A percentile compares a stretch with the other conserved stretches of the same genome.
Conservation (phyloP, 768 basidiomycete genomes). For the Mycena maculata region DNA sequence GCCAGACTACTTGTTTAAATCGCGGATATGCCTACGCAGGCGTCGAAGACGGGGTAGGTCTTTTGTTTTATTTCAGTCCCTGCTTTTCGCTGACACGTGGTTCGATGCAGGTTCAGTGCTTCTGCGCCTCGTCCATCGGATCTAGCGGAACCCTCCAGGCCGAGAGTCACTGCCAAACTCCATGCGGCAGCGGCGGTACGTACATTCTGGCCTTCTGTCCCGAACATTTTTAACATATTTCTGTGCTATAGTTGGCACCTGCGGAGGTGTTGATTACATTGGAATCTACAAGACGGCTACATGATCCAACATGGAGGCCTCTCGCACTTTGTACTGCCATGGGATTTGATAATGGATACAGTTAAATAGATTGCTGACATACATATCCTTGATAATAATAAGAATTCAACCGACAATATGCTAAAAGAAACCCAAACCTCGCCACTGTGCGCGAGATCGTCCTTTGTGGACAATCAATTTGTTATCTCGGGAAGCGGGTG, state of each 20-base stretch:
- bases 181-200: constrained; percentile 3
- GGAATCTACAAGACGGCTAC: neutral
- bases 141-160: neutral
- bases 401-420: too few relatives aligned
- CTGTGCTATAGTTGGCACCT: neutral
- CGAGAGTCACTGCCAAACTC: neutral
- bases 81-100: neutral
- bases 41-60: constrained; percentile 7
- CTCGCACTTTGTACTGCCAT: neutral
- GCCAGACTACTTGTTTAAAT: constrained; percentile 3
- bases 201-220: neutral
- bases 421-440: too few relatives aligned
- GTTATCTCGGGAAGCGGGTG: too few relatives aligned
- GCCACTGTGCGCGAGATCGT: too few relatives aligned
- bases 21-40: constrained; percentile 5
- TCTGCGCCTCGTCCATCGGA: constrained; percentile 7
- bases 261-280: constrained; percentile 8
- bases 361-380: constrained; percentile 1
- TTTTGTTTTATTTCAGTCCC: neutral
- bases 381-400: constrained; percentile 1
- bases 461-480: too few relatives aligned
- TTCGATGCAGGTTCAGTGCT: neutral
- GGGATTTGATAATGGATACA: constrained; percentile 3
- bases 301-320: neutral
- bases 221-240: neutral